Percentiles rank a stretch among this genome's conserved stretches.
Evolutionary conservation across 116 monocot genomes (phyloP).

Genomic region (Zostera marina): DNA sequence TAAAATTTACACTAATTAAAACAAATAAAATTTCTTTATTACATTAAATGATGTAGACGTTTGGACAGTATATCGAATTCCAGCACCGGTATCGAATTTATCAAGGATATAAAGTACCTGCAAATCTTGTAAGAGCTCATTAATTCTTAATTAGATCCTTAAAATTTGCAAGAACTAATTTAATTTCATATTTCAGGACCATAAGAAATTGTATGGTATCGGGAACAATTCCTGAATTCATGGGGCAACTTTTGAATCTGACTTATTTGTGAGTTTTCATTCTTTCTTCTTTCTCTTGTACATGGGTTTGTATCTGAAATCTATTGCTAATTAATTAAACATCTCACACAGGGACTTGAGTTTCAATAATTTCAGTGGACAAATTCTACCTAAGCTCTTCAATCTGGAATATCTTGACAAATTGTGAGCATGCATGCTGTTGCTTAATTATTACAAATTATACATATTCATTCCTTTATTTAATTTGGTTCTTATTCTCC

Average conservation of each 20-base stretch:
- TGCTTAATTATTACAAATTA: no score
- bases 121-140: constrained; percentile 35
- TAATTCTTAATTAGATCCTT: not conserved
- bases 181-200: constrained; percentile 18
- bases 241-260: constrained; percentile 24
- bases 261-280: constrained; percentile 22
- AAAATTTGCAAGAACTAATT: no score
- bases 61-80: constrained; percentile 55
- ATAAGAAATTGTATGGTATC: constrained; percentile 60
- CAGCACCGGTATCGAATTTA: constrained; percentile 51
- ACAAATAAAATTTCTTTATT: not conserved
- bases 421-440: constrained; percentile 26
- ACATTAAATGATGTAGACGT: constrained; percentile 21
- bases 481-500: not conserved
- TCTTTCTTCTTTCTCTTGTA: not conserved
- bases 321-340: no score
- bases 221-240: constrained; percentile 38
- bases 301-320: no score
- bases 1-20: not conserved
- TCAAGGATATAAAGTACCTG: constrained; percentile 56
- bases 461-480: not conserved
- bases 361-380: constrained; percentile 79
- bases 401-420: constrained; percentile 29
- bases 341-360: constrained; percentile 68
- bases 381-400: constrained; percentile 59